Percentiles rank a stretch among this genome's conserved stretches.
phyloP scores from a whole-genome alignment of 1,284 basidiomycete genomes.

The Fistulina hepatica region DNA sequence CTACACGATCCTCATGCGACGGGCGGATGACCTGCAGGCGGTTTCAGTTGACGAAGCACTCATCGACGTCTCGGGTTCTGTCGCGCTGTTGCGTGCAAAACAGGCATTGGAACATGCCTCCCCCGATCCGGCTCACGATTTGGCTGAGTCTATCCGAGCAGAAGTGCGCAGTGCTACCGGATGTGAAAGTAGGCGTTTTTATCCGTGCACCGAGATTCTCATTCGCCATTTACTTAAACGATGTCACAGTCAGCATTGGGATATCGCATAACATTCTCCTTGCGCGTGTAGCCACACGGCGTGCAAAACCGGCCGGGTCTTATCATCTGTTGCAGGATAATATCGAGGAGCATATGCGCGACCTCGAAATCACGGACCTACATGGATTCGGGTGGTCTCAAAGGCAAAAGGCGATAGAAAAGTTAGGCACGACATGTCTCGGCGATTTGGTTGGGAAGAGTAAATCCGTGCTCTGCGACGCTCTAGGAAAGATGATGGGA shows the following conservation, averaged over 20 bases:
- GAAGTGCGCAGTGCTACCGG: constrained; percentile 66
- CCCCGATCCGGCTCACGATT: constrained; percentile 35
- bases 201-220: constrained; percentile 40
- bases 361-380: constrained; percentile 77
- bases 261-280: constrained; percentile 88
- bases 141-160: constrained; percentile 27
- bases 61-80: constrained; percentile 73
- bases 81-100: constrained; percentile 35
- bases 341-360: constrained; percentile 50
- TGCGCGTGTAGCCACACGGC: constrained; percentile 83
- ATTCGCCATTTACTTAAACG: neutral
- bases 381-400: constrained; percentile 80
- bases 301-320: constrained; percentile 83
- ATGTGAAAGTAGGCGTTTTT: constrained; percentile 61
- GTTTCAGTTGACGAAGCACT: constrained; percentile 96
- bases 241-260: constrained; percentile 70
- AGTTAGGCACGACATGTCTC: constrained; percentile 64
- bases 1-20: constrained; percentile 83
- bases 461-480: constrained; percentile 54
- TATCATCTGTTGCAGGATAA: constrained; percentile 59
- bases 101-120: constrained; percentile 9
- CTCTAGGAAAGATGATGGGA: constrained; percentile 75
- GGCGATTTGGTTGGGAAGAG: constrained; percentile 57
- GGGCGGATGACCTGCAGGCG: constrained; percentile 88
- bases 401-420: constrained; percentile 63